These are phyloP conservation scores for Aspergillus alliaceus DNA, from an alignment of 2,329 filamentous ascomycete species.

Conservation along the genomic window DNA sequence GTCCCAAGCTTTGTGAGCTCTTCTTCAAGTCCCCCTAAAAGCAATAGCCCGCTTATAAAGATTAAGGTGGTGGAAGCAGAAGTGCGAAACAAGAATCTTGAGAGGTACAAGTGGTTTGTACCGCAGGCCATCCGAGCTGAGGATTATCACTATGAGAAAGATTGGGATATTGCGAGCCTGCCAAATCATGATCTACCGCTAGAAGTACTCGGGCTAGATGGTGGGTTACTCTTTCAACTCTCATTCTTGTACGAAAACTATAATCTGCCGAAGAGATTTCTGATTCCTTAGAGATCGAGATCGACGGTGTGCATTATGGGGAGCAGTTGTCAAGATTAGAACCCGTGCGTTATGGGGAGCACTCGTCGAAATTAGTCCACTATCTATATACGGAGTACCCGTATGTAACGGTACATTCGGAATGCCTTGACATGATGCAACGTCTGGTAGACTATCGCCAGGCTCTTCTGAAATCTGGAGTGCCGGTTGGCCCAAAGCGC, in stretches of 20 bases:
- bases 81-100: neutral
- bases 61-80: neutral
- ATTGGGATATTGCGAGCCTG: neutral
- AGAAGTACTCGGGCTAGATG: neutral
- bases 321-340: neutral
- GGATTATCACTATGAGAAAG: neutral
- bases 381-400: neutral
- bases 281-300: neutral
- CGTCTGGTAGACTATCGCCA: neutral
- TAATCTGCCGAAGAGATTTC: neutral
- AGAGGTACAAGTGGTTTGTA: neutral
- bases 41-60: neutral
- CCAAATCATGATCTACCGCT: neutral
- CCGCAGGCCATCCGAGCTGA: neutral
- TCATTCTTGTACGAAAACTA: neutral
- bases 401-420: neutral
- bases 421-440: neutral
- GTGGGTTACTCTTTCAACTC: neutral
- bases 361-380: neutral
- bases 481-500: neutral
- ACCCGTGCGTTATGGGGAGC: neutral
- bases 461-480: neutral
- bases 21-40: neutral
- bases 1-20: neutral
- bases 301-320: neutral